Evolutionary conservation across 2,329 filamentous ascomycete species (phyloP), one percentile per base, ranked within the genome.

Genomic region (Colletotrichum sansevieriae): DNA sequence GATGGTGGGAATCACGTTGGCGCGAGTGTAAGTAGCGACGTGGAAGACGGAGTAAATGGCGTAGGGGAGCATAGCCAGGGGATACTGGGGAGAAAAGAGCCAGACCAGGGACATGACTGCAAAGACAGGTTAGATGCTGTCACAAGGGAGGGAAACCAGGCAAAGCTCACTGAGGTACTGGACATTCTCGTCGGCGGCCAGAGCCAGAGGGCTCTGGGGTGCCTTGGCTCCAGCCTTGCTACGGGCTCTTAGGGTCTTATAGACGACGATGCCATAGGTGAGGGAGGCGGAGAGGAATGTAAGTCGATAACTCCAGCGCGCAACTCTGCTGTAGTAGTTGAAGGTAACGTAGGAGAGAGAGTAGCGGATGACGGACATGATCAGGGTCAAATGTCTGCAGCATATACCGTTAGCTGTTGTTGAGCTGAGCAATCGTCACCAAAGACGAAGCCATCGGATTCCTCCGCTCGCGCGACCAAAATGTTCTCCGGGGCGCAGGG

Each of bases 11-110:
- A 99, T 92, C 73, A 99, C 83, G 84, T 97, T 97, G 79, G 92
- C 92, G 80, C 96, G 94, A 73, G 92, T 93, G 84, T 99, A 99
- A 73, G 96, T 98, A 71, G 95, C 93, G 74, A 98, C 94, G 83
- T 99, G 96, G 90, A 99, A 99, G 81, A 98, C 83, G 68, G 95
- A 98, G 88, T 98, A 99, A 81, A 99, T 93, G 75, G 90, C 91
- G 84, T 97, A 99, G 33, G 96, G 96, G 64, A 98, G 89, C 76
- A 99, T 88, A 64, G 96, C 96, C 75, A 98, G 87, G 43, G 94
- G 91, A 76, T 97, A 92, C 83, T 98, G 95, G 74, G 93, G 92
- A 70, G 91, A 90, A 82, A 95, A 91, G 75, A 99, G 92, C 96
- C 96, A 99, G 76, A 98, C 89, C 71, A 98, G 87, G 65, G 95